Evolutionary conservation across 176 grass and related monocot genomes (phyloP), one percentile per base, ranked within the genome.

Genomic region (Poa pratensis): DNA sequence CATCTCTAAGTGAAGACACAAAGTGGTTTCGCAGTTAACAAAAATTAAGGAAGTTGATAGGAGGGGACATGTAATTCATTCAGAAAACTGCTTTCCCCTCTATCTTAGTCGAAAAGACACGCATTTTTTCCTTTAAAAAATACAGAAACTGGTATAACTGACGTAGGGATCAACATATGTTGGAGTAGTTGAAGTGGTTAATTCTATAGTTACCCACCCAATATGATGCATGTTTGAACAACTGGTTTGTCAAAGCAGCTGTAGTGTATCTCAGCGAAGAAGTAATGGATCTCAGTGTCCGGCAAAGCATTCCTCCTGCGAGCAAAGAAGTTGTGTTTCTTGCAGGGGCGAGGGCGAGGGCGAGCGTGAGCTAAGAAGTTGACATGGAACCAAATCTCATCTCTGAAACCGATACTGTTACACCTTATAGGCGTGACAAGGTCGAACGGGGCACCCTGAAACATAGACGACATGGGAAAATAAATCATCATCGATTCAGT

Each of bases 251-350:
- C 13, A 3, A 5, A 74, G 45, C 7, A 1, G 15, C 49, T 7
- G 17, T 70, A 78, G 83, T 79, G 83, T 42, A 79, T 7, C 24
- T 85, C 83, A 6, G 75, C 75, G 15, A 85, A 85, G 63, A 85
- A 70, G 23, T 54, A 26, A 11, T 79, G 30, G 1, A 35, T 8
- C 11, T 1, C 16, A 26, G 72, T 52, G 10, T 75, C 46, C 3
- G 46, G 72, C 7, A 16, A 13, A 73, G 45, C 1, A 27, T 26
- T 46, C 14, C 7, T 30, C 23, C 50, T 22, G 23, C 63, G 35
- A 69, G 83, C 62, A 32, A 9, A 85, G 22, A 69, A 69, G 17
- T 32, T 78, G 3, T 3, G 30, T 19, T 20, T n/a, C 19, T 5
- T 3, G 18, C 35, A 35, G 1, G 17, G 9, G 35, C 35, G 35